phyloP scores from a whole-genome alignment of 441 rosid species.

The Flueggea neowawraea region DNA sequence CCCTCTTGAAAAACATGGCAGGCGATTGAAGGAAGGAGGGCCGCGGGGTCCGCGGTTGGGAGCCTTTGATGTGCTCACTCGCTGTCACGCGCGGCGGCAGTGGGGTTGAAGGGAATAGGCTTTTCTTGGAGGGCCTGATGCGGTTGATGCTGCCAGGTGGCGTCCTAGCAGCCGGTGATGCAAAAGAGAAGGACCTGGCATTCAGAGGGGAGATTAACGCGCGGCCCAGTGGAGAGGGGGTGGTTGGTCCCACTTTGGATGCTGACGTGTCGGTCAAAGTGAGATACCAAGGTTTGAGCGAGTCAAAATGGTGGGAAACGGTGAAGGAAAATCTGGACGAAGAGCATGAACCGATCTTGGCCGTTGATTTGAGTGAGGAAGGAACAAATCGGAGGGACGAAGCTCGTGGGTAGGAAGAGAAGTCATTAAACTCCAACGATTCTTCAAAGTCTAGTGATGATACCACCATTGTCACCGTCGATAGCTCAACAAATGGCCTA shows the following conservation, averaged over 20 bases:
- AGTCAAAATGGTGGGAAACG: constrained; percentile 83
- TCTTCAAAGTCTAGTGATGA: constrained; percentile 78
- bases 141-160: constrained; percentile 40
- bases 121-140: constrained; percentile 33
- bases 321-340: constrained; percentile 92
- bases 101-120: constrained; percentile 73
- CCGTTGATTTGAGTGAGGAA: constrained; percentile 55
- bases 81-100: constrained; percentile 56
- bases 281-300: constrained; percentile 93
- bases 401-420: constrained; percentile 56
- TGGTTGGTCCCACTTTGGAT: constrained; percentile 46
- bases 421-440: constrained; percentile 56
- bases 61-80: constrained; percentile 13
- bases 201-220: constrained; percentile 63
- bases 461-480: constrained; percentile 55
- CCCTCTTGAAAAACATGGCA: constrained; percentile 65
- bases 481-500: constrained; percentile 83
- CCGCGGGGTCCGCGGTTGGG: constrained; percentile 57
- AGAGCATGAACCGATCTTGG: constrained; percentile 75
- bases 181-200: constrained; percentile 70
- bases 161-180: constrained; percentile 64
- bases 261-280: constrained; percentile 58
- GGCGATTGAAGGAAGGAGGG: constrained; percentile 93
- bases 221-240: constrained; percentile 40
- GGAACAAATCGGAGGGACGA: constrained; percentile 78